phyloP scores from a whole-genome alignment of 768 basidiomycete genomes.

The Pisolithus marmoratus region DNA sequence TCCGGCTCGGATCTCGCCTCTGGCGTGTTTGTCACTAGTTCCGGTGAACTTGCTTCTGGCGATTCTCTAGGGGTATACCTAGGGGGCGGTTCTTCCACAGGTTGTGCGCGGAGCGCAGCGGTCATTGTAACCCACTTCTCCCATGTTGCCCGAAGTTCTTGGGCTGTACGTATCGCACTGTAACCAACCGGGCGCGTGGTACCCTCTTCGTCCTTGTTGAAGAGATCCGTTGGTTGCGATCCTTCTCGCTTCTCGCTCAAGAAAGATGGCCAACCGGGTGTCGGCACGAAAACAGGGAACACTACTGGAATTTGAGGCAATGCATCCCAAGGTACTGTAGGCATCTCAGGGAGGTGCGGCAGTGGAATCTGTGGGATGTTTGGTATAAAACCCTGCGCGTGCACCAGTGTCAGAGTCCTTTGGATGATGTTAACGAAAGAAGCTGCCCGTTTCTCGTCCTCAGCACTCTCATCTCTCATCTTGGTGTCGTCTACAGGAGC shows the following conservation, averaged over 20 bases:
- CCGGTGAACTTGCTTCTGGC: constrained; percentile 10
- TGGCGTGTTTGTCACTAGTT: constrained; percentile 1
- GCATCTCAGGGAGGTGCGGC: constrained; percentile 55
- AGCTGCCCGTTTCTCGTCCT: constrained; percentile 36
- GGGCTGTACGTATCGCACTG: constrained; percentile 43
- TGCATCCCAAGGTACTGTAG: constrained; percentile 55
- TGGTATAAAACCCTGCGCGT: constrained; percentile 56
- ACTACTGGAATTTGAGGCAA: constrained; percentile 68
- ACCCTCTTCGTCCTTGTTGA: constrained; percentile 31
- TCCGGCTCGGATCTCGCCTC: neutral
- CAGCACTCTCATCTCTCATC: constrained; percentile 7
- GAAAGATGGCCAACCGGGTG: constrained; percentile 61
- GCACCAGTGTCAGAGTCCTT: constrained; percentile 57
- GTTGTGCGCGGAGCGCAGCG: constrained; percentile 37
- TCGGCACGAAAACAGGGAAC: constrained; percentile 73
- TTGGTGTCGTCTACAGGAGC: constrained; percentile 17
- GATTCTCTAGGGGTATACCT: constrained; percentile 64
- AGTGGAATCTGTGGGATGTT: constrained; percentile 42
- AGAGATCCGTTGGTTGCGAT: constrained; percentile 19
- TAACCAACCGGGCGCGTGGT: constrained; percentile 33
- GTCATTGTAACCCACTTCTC: constrained; percentile 69
- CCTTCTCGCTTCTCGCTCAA: constrained; percentile 45
- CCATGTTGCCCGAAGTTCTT: constrained; percentile 66
- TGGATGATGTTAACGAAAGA: constrained; percentile 69
- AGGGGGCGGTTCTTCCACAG: constrained; percentile 57